Conservation (phyloP, 495 filamentous ascomycete genomes). For the Tuber indicum region DNA sequence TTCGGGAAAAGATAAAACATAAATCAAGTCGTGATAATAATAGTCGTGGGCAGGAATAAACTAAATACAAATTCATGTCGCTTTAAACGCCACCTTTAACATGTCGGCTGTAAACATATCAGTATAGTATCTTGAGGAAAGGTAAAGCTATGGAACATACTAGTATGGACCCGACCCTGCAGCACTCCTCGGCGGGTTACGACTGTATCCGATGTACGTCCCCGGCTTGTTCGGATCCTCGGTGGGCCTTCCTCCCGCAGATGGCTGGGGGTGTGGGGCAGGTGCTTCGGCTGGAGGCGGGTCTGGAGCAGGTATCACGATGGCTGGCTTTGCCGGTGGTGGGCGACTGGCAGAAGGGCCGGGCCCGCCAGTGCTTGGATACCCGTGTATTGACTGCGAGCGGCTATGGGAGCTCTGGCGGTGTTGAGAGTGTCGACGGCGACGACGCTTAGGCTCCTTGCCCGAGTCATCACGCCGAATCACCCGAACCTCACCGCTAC, state of each 20-base stretch:
- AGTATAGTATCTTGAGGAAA: background rate
- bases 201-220: slow-evolving; percentile 38
- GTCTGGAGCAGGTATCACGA: slow-evolving; percentile 34
- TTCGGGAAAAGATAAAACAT: background rate
- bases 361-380: slow-evolving; percentile 18
- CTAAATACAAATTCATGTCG: background rate
- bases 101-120: slow-evolving; percentile 16
- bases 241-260: slow-evolving; percentile 9
- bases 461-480: slow-evolving; percentile 33
- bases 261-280: slow-evolving; percentile 17
- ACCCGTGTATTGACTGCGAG: slow-evolving; percentile 33
- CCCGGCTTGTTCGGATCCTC: slow-evolving; percentile 36
- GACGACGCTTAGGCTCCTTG: slow-evolving; percentile 22
- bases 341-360: slow-evolving; percentile 36
- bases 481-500: slow-evolving; percentile 32
- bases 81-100: background rate
- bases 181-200: slow-evolving; percentile 35
- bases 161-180: slow-evolving; percentile 14
- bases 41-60: background rate
- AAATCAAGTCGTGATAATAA: background rate
- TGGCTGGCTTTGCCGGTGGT: slow-evolving; percentile 38
- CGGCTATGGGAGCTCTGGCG: slow-evolving; percentile 15
- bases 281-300: slow-evolving; percentile 29
- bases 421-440: slow-evolving; percentile 20
- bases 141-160: slow-evolving; percentile 7